Evolutionary conservation across 148 eudicot genomes (phyloP), one percentile per base, ranked within the genome.

Genomic region (Persicaria tinctoria): DNA sequence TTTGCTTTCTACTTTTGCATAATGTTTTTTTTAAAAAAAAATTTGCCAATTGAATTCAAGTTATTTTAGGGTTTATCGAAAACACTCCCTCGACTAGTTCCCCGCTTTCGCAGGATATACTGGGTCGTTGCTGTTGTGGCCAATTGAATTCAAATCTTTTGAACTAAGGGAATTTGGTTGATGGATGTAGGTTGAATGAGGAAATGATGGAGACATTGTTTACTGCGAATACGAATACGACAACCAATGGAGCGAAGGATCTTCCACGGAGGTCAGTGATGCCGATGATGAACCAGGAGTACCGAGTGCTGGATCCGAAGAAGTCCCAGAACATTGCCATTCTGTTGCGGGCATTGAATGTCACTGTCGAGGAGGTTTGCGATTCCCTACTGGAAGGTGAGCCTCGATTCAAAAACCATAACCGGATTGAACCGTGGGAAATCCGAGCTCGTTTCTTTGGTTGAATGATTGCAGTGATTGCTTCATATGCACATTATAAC

Each of bases 181-280:
- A n/a, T 78, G 73, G 44, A 73, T 85, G 81, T 71, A 94, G 98
- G 82, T 85, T 94, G 73, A 85, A 94, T 78, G 98, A 94, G 79
- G 97, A 89, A 75, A 89, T 88, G 97, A 93, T 93, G 49, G 95
- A 93, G 88, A 86, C 94, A 4, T 80, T 94, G 74, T 94, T 94
- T 75, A 85, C 78, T 75, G 92, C 80, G 6, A 90, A 86, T 38
- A 80, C 88, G 0, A 75, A 68, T 78, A 46, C 53, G 68, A 76
- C 78, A 46, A 14, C n/a, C 47, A 41, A 5, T 20, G 70, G 18
- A 66, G 53, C 80, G 4, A 90, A 85, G 50, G 88, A 87, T 27
- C 80, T 80, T 45, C 71, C 68, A 8, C 74, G 76, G 46, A 78
- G 86, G 45, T 71, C 83, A 4, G 72, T 79, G 5, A 46, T 72